Percentiles rank a stretch among this genome's conserved stretches.
phyloP scores from a whole-genome alignment of 1,139 yeast genomes.

The Kodamaea fungicola region DNA sequence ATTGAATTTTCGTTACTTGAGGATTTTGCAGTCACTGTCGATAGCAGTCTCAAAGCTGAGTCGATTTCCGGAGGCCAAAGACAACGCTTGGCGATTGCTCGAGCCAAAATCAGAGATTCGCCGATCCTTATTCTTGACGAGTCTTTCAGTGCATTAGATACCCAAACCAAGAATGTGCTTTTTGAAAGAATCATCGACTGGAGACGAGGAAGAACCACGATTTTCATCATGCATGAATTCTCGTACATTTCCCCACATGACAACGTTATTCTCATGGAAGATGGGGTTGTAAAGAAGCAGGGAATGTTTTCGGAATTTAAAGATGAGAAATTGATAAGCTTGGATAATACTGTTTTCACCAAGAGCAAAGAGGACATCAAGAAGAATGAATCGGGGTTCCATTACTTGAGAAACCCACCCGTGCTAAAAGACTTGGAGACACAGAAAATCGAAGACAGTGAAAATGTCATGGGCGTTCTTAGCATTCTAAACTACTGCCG shows the following conservation, averaged over 20 bases:
- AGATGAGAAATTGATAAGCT: slow-evolving; percentile 10
- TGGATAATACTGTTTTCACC: not conserved
- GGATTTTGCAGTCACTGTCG: slow-evolving; percentile 43
- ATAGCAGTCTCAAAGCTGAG: slow-evolving; percentile 54
- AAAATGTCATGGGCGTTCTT: slow-evolving; percentile 22
- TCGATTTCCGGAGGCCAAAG: slow-evolving; percentile 90
- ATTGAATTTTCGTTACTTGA: slow-evolving; percentile 49
- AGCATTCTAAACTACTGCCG: slow-evolving; percentile 36
- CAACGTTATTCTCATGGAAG: slow-evolving; percentile 52
- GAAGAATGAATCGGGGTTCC: slow-evolving; percentile 23
- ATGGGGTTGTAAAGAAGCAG: slow-evolving; percentile 50
- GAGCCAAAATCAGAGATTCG: slow-evolving; percentile 71
- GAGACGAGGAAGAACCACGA: slow-evolving; percentile 70
- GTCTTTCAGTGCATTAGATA: slow-evolving; percentile 77
- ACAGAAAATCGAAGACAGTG: slow-evolving; percentile 2
- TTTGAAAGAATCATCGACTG: slow-evolving; percentile 51
- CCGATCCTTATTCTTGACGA: slow-evolving; percentile 83
- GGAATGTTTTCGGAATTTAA: slow-evolving; percentile 12
- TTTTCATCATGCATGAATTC: slow-evolving; percentile 77
- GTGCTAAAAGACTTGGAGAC: slow-evolving; percentile 1
- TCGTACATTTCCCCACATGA: slow-evolving; percentile 53
- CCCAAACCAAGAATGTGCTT: slow-evolving; percentile 38
- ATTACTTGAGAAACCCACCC: slow-evolving; percentile 17
- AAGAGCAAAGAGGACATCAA: not conserved
- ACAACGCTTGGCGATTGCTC: slow-evolving; percentile 77